Evolutionary conservation across 1,284 basidiomycete genomes (phyloP).

Genomic region (Sanghuangporus baumii): DNA sequence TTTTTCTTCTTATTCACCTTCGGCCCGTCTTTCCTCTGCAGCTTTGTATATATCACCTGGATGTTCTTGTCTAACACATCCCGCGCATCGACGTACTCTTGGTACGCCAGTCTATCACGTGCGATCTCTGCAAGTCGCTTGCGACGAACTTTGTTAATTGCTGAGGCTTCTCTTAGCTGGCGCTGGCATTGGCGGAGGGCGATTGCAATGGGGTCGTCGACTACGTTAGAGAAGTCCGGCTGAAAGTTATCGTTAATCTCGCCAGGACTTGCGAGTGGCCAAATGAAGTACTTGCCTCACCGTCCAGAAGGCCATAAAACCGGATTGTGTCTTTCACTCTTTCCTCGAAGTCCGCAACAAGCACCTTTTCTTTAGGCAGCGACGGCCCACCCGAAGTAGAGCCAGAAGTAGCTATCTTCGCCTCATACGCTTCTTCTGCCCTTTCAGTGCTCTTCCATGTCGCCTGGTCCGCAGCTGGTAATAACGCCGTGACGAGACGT

Average conservation of each 20-base stretch:
- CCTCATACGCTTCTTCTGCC: constrained; percentile 78
- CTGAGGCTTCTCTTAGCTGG: constrained; percentile 72
- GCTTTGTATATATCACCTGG: constrained; percentile 58
- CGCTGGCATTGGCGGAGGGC: constrained; percentile 85
- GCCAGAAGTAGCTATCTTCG: constrained; percentile 30
- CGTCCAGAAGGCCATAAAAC: constrained; percentile 58
- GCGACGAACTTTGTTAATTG: constrained; percentile 81
- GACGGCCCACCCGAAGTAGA: constrained; percentile 70
- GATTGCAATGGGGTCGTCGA: constrained; percentile 91
- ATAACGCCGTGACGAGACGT: constrained; percentile 71
- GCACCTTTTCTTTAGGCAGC: constrained; percentile 63
- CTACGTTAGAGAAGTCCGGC: constrained; percentile 73
- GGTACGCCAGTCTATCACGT: constrained; percentile 83
- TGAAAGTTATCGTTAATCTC: constrained; percentile 26
- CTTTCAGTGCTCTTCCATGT: constrained; percentile 73
- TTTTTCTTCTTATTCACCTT: constrained; percentile 68
- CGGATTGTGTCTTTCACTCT: constrained; percentile 68
- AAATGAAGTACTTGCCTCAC: constrained; percentile 38
- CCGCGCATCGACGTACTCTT: constrained; percentile 78
- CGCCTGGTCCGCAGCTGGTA: constrained; percentile 57
- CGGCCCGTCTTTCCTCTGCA: constrained; percentile 69
- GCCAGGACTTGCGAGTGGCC: background rate
- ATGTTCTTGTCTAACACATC: constrained; percentile 84
- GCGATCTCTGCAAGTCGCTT: constrained; percentile 70
- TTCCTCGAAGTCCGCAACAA: constrained; percentile 65